Evolutionary conservation across 2,329 filamentous ascomycete species (phyloP), one percentile per base, ranked within the genome.

Genomic region (Fusarium oligoseptatum): DNA sequence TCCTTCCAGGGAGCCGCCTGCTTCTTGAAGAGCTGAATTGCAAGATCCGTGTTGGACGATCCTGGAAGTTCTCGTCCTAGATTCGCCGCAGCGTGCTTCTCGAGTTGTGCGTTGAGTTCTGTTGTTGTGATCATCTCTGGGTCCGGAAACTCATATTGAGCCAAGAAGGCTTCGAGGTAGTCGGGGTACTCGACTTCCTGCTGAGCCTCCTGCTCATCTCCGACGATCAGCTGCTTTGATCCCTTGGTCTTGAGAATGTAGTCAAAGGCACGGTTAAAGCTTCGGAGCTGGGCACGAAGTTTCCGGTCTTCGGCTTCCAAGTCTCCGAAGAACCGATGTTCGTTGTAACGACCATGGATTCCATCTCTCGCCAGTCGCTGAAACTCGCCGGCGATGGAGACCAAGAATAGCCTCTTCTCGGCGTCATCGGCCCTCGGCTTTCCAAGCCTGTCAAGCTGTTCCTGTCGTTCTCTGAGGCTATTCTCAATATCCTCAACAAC

Each of bases 11-110:
- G 84, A 6, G 68, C 50, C 0, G 83, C 76, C 36, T 86, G 83
- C 9, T 78, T 75, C 29, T 81, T 80, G 72, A 88, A 87, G 2
- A 87, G 72, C 36, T 83, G 77, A 4, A 84, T 75, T 0, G 78
- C 82, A 5, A 87, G 77, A 0, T 82, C 78, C 15, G 77, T 77
- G 43, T 84, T 87, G 0, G 81, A 76, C 0, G 79, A 79, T 0
- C 84, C 84, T 0, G 84, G 83, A 22, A 86, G 83, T 56, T 86
- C 84, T 1, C 67, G 79, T 1, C 85, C 85, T 64, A 84, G 84
- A 37, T 85, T 85, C 0, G 67, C 71, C 0, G 81, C 80, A 2
- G 82, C 83, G 8, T 81, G 70, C 3, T 45, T 62, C 68, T 84
- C 76, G 0, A 87, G 73, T 9, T 84, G 73, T 0, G 32, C 20